phyloP scores from a whole-genome alignment of 257 asterid species.

The Nicotiana paniculata region DNA sequence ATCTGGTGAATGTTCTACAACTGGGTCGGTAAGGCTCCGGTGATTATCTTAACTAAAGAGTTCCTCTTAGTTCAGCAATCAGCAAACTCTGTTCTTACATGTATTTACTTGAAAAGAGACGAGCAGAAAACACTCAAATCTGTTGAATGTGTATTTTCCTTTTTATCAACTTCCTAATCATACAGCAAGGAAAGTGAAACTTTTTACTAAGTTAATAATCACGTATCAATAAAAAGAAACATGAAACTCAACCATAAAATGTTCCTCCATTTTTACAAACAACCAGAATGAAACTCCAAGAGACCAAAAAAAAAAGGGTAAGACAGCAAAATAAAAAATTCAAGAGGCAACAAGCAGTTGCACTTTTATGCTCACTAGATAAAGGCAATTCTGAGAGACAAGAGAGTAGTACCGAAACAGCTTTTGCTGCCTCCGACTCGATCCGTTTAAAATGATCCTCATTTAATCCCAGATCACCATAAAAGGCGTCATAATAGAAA shows the following conservation, averaged over 20 bases:
- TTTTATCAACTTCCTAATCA: background rate
- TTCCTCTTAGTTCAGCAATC: background rate
- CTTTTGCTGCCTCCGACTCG: constrained; percentile 74
- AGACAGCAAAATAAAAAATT: background rate
- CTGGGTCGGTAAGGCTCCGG: background rate
- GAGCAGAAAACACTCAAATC: background rate
- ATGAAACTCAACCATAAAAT: background rate
- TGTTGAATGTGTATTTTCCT: background rate
- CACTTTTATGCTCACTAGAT: background rate
- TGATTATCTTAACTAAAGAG: background rate
- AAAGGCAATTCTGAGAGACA: background rate
- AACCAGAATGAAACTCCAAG: background rate
- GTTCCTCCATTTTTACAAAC: background rate
- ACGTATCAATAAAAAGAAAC: background rate
- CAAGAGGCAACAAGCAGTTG: background rate
- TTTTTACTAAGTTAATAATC: background rate
- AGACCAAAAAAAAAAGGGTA: background rate
- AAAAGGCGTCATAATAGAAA: constrained; percentile 94
- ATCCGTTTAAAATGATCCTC: constrained; percentile 81
- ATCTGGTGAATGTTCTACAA: background rate
- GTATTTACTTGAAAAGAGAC: background rate
- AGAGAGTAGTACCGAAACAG: constrained; percentile 58
- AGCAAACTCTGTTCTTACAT: background rate
- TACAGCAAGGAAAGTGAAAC: background rate
- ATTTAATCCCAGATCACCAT: constrained; percentile 84